These are phyloP conservation scores for Phytophthora gonapodyides DNA, from an alignment of 352 stramenopile species.

Conservation along the genomic window DNA sequence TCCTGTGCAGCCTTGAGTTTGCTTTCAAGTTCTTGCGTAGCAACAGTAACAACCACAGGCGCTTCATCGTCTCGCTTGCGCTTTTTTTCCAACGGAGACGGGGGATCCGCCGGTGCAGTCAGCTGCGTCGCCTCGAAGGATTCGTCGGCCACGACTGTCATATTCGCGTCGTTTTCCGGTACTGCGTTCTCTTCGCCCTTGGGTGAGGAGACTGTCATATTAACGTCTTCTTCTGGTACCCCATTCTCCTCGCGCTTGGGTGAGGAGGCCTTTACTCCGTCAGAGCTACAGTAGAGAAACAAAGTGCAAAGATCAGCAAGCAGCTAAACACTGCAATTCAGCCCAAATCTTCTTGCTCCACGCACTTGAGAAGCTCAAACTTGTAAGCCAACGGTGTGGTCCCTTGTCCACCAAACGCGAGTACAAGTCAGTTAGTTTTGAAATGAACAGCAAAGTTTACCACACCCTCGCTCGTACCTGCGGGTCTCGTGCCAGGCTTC, in stretches of 20 bases:
- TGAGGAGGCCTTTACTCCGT: neutral
- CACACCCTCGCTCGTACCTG: conserved; percentile 19
- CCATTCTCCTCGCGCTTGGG: neutral
- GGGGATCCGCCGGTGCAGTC: conserved; percentile 4
- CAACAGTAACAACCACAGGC: conserved; percentile 9
- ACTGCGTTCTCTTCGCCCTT: conserved; percentile 14
- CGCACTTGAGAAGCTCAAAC: conserved; percentile 68
- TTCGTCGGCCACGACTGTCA: conserved; percentile 30
- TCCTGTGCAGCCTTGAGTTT: conserved; percentile 14
- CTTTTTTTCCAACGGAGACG: conserved; percentile 35
- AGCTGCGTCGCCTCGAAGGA: conserved; percentile 29
- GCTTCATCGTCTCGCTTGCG: conserved; percentile 32
- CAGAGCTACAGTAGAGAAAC: neutral
- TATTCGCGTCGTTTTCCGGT: conserved; percentile 20
- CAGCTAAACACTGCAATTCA: neutral
- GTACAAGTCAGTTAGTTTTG: neutral
- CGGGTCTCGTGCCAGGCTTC: conserved; percentile 47
- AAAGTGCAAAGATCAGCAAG: neutral
- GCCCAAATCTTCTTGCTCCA: conserved; percentile 6
- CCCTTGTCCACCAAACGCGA: conserved; percentile 22
- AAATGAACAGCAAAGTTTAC: neutral
- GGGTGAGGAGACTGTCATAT: conserved; percentile 16
- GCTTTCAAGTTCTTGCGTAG: conserved; percentile 23
- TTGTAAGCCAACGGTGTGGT: conserved; percentile 58
- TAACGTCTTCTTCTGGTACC: conserved; percentile 15